phyloP scores from a whole-genome alignment of 129 eudicot genomes.

The Flaveria trinervia region DNA sequence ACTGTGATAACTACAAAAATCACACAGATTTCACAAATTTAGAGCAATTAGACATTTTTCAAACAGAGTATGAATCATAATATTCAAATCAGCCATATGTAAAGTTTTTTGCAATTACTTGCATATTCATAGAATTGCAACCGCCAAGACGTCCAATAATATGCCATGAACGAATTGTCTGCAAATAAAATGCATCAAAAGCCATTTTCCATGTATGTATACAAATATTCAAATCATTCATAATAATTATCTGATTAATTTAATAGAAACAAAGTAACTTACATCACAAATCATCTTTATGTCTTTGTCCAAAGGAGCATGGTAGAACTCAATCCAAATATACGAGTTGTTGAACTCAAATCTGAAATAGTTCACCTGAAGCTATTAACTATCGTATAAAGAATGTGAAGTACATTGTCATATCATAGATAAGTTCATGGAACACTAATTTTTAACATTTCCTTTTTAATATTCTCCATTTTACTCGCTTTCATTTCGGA shows the following conservation, averaged over 20 bases:
- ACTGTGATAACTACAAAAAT: conserved; percentile 73
- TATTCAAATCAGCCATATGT: neutral
- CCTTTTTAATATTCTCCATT: neutral
- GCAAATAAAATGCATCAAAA: conserved; percentile 27
- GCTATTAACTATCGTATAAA: conserved; percentile 4
- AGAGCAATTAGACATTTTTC: neutral
- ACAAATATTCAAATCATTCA: neutral
- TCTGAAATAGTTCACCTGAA: conserved; percentile 41
- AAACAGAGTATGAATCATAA: neutral
- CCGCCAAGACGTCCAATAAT: conserved; percentile 98
- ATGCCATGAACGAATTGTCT: conserved; percentile 96
- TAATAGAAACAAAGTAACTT: conserved; percentile 38
- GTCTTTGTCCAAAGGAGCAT: conserved; percentile 85
- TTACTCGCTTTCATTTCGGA: neutral
- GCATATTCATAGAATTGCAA: conserved; percentile 96
- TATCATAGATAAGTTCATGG: conserved; percentile 18
- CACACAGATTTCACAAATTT: conserved; percentile 10
- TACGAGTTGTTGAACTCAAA: conserved; percentile 83
- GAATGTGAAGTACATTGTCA: neutral
- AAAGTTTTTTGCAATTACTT: conserved; percentile 44
- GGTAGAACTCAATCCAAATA: conserved; percentile 94
- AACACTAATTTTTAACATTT: neutral
- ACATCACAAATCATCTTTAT: conserved; percentile 77
- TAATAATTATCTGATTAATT: neutral
- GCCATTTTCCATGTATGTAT: neutral